phyloP scores from a whole-genome alignment of 768 basidiomycete genomes.

The Crepidotus variabilis region DNA sequence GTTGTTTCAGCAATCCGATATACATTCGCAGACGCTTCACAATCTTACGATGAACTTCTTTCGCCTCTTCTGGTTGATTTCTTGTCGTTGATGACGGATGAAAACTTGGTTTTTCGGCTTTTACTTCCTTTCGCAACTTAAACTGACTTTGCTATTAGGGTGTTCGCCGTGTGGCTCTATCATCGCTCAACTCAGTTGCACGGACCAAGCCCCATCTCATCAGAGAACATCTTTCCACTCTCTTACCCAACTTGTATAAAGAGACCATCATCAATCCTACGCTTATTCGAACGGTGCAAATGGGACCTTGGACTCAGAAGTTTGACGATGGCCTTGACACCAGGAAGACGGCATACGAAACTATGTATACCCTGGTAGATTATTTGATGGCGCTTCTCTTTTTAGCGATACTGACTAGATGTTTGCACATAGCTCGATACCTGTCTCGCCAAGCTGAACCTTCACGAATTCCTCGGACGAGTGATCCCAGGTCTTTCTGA shows the following conservation, averaged over 20 bases:
- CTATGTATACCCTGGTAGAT: slow-evolving; percentile 89
- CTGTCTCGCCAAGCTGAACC: slow-evolving; percentile 82
- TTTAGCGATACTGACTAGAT: not conserved
- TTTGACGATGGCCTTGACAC: slow-evolving; percentile 97
- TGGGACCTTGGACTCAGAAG: slow-evolving; percentile 97
- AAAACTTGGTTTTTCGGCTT: slow-evolving; percentile 63
- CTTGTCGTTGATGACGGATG: slow-evolving; percentile 84
- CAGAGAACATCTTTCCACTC: slow-evolving; percentile 69
- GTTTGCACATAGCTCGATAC: slow-evolving; percentile 71
- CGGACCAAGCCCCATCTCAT: slow-evolving; percentile 93
- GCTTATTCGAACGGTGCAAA: slow-evolving; percentile 87
- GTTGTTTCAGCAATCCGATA: slow-evolving; percentile 94
- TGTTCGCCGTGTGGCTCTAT: slow-evolving; percentile 86
- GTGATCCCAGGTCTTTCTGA: slow-evolving; percentile 84
- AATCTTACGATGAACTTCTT: slow-evolving; percentile 86
- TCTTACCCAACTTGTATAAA: slow-evolving; percentile 81
- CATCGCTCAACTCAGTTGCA: slow-evolving; percentile 90
- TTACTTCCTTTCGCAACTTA: not conserved
- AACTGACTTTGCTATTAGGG: slow-evolving; percentile 42
- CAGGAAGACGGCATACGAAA: slow-evolving; percentile 96
- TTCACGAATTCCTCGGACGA: slow-evolving; percentile 78
- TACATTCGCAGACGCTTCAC: slow-evolving; percentile 83
- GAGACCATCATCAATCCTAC: slow-evolving; percentile 79
- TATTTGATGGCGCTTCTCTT: not conserved
- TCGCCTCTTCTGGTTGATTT: slow-evolving; percentile 88